Conservation (phyloP, 2,329 filamentous ascomycete genomes). For the Talaromyces sp. region DNA sequence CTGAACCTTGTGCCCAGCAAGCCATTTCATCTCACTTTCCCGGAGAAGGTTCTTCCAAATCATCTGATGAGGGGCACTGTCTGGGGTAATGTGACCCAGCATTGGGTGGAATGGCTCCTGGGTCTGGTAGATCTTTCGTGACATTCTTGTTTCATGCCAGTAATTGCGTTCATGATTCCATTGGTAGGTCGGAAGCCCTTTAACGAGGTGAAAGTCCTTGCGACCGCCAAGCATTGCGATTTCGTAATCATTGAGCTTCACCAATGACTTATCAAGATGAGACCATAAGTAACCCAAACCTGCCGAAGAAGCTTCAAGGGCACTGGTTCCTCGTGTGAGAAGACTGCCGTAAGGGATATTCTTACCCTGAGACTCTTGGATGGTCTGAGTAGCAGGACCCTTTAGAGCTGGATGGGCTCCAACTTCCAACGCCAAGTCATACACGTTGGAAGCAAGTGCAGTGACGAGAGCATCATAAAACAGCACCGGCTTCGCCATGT, state of each 20-base stretch:
- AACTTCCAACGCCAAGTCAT: slow-evolving; percentile 27
- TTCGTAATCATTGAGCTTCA: background rate
- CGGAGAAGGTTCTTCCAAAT: slow-evolving; percentile 20
- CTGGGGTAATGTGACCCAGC: background rate
- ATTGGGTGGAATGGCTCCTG: background rate
- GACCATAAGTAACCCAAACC: slow-evolving; percentile 23
- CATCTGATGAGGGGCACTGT: background rate
- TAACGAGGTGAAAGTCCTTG: background rate
- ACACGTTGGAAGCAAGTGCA: slow-evolving; percentile 3
- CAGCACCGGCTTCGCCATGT: slow-evolving; percentile 35
- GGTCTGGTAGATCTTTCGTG: background rate
- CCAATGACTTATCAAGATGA: slow-evolving; percentile 1
- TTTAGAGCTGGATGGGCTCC: slow-evolving; percentile 36
- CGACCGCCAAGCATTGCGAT: background rate
- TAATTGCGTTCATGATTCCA: background rate
- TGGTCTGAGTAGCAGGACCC: slow-evolving; percentile 26
- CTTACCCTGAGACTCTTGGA: slow-evolving; percentile 1
- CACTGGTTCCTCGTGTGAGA: slow-evolving; percentile 19
- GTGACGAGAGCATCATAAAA: slow-evolving; percentile 31
- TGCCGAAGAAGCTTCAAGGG: slow-evolving; percentile 4
- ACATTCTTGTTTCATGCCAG: background rate
- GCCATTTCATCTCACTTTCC: slow-evolving; percentile 32
- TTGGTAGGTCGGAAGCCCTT: slow-evolving; percentile 10
- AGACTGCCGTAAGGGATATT: slow-evolving; percentile 22
- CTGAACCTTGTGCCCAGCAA: slow-evolving; percentile 35